Base-by-base conservation (phyloP, 2,329 filamentous ascomycete species). In the Colletotrichum sp. region DNA sequence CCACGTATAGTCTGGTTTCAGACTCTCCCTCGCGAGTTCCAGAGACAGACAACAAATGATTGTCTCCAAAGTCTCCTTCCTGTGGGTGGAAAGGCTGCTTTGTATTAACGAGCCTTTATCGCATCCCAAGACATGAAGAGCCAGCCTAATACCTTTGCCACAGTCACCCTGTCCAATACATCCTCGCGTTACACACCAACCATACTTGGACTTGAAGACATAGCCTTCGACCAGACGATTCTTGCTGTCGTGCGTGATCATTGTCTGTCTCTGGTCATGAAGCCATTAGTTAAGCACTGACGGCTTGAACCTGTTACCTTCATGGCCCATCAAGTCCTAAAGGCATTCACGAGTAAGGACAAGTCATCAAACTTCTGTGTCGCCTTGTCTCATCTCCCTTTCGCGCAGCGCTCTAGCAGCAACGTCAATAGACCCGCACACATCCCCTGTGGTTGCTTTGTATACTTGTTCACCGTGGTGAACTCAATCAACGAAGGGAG, bases 171-270 rank as follows among this genome's bases (percentile, higher is more conserved):
- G 26, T 2, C 26, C 26, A 8, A 28, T 8, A 28, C 6, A 4
- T 48, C 6, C n/a, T 21, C n/a, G 6, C 6, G 0, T 21, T 13
- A 21, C 8, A 48, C 0, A 0, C 10, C 43, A 21, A 48, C 0
- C n/a, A 13, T 21, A 3, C 0, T 13, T 7, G 0, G 0, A 21
- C 43, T 52, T 52, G 43, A 21, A 52, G 10, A 52, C 0, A 0
- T 21, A 6, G 43, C 6, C 43, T 52, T 21, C 43, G 1, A 52
- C n/a, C n/a, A 12, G 10, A 13, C 12, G 0, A 13, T 0, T 52
- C 0, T 6, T 43, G 38, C 38, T 43, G n/a, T 52, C n/a, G 10
- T 52, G 43, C 43, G n/a, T 1, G 43, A 0, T 52, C n/a, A 48
- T 48, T 21, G n/a, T 43, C 38, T 18, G 1, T 43, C 0, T n/a